A percentile compares a stretch with the other conserved stretches of the same genome.
phyloP scores from a whole-genome alignment of 345 rosid species.

The Citrus australasica region DNA sequence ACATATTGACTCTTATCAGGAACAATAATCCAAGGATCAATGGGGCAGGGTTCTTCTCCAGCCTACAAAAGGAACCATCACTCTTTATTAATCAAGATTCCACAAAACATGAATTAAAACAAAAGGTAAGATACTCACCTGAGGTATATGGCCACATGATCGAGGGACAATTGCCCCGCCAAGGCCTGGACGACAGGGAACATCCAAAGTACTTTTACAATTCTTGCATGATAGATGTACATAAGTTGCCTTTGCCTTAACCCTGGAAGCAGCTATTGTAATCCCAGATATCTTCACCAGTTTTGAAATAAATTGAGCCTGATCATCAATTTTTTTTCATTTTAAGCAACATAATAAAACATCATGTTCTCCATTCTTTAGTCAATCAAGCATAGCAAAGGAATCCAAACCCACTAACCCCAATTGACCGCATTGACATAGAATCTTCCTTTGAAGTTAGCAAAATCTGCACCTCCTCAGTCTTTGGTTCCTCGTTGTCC shows the following conservation, averaged over 20 bases:
- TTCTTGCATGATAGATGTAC: constrained; percentile 86
- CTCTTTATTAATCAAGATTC: neutral
- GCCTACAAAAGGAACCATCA: constrained; percentile 39
- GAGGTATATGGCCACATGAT: constrained; percentile 85
- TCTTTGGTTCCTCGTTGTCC: constrained; percentile 76
- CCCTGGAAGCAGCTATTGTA: constrained; percentile 91
- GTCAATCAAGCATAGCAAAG: neutral
- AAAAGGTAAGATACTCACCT: constrained; percentile 40
- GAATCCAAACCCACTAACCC: constrained; percentile 40
- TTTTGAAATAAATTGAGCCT: constrained; percentile 90
- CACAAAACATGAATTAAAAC: neutral
- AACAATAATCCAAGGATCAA: constrained; percentile 96
- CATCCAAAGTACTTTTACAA: constrained; percentile 64
- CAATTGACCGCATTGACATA: constrained; percentile 74
- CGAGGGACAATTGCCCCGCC: constrained; percentile 97
- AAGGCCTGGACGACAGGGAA: constrained; percentile 92
- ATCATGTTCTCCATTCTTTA: neutral
- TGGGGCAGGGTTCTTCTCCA: constrained; percentile 90
- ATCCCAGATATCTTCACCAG: constrained; percentile 88
- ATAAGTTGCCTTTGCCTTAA: constrained; percentile 90
- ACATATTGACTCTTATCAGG: constrained; percentile 95
- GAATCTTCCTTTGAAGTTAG: constrained; percentile 84
- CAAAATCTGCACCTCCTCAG: constrained; percentile 70
- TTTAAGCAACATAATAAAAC: neutral
- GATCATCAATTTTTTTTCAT: neutral